Percentiles rank a stretch among this genome's conserved stretches.
Conservation (phyloP, 164 flowering plant genomes). For the Piper longum region DNA sequence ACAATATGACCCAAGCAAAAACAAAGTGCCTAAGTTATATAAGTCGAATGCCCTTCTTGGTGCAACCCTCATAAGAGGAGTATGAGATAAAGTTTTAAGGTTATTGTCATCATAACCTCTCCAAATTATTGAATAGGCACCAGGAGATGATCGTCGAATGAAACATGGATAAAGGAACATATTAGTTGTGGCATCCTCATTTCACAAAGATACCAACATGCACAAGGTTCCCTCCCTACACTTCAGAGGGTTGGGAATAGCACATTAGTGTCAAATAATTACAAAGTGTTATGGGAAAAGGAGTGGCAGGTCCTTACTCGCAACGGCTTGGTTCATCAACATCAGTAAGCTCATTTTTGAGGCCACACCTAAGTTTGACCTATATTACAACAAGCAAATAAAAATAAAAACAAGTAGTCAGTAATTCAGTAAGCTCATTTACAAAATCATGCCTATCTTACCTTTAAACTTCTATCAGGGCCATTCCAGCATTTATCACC, state of each 20-base stretch:
- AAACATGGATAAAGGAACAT: background rate
- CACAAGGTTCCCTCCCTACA: background rate
- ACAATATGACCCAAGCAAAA: too few relatives aligned
- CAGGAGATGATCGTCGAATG: background rate
- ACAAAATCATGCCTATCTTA: conserved; percentile 10
- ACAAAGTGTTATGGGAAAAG: background rate
- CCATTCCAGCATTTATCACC: conserved; percentile 99
- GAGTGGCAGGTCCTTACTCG: conserved; percentile 49
- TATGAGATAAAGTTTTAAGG: too few relatives aligned
- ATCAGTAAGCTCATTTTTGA: conserved; percentile 71
- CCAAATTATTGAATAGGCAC: too few relatives aligned
- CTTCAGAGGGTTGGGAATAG: background rate
- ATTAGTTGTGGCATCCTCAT: background rate
- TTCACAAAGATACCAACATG: background rate
- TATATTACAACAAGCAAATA: conserved; percentile 15
- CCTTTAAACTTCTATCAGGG: conserved; percentile 94
- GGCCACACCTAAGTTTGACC: conserved; percentile 91
- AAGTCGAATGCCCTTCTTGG: too few relatives aligned
- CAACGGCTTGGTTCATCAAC: conserved; percentile 98
- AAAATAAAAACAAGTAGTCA: background rate
- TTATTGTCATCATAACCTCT: too few relatives aligned
- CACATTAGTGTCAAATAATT: background rate
- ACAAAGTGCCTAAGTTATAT: too few relatives aligned
- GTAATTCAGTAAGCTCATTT: background rate
- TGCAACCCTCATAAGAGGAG: too few relatives aligned